Evolutionary conservation across 805 yeast genomes (phyloP).

Genomic region (Lipomyces kockii): DNA sequence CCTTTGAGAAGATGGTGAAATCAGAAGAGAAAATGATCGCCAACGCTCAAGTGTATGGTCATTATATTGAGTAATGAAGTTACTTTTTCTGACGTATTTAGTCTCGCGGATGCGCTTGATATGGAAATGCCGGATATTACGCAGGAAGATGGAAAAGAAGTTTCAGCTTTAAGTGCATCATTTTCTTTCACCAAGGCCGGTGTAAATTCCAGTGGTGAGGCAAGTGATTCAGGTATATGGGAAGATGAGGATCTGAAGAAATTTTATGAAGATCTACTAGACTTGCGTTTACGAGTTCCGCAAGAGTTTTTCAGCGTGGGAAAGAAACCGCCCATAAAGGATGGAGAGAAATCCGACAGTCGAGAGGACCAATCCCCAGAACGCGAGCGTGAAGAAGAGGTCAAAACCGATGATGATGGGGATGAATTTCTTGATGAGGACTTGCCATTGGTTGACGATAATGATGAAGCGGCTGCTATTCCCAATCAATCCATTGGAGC

Average conservation of each 20-base stretch:
- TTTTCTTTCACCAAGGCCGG: slow-evolving; percentile 31
- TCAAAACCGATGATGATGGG: slow-evolving; percentile 46
- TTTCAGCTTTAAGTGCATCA: slow-evolving; percentile 33
- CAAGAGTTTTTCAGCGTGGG: slow-evolving; percentile 55
- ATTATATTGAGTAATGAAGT: background rate
- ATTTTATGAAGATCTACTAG: slow-evolving; percentile 73
- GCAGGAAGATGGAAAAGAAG: slow-evolving; percentile 41
- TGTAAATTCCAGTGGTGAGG: slow-evolving; percentile 42
- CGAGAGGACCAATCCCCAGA: slow-evolving; percentile 12
- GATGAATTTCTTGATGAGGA: slow-evolving; percentile 53
- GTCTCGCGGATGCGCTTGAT: slow-evolving; percentile 51
- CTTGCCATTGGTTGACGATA: slow-evolving; percentile 56
- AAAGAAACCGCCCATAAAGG: slow-evolving; percentile 28
- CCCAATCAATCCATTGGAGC: slow-evolving; percentile 34
- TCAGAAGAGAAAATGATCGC: slow-evolving; percentile 53
- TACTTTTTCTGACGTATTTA: background rate
- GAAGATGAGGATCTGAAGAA: slow-evolving; percentile 64
- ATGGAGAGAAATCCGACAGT: slow-evolving; percentile 41
- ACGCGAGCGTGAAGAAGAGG: slow-evolving; percentile 17
- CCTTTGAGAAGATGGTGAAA: slow-evolving; percentile 39
- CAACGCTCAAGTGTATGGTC: slow-evolving; percentile 45
- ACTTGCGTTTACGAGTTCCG: slow-evolving; percentile 67
- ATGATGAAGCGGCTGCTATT: slow-evolving; percentile 45
- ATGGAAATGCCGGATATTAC: slow-evolving; percentile 49
- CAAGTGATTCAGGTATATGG: slow-evolving; percentile 54